phyloP scores from a whole-genome alignment of 2,329 filamentous ascomycete species.

The Diaporthe australafricana region DNA sequence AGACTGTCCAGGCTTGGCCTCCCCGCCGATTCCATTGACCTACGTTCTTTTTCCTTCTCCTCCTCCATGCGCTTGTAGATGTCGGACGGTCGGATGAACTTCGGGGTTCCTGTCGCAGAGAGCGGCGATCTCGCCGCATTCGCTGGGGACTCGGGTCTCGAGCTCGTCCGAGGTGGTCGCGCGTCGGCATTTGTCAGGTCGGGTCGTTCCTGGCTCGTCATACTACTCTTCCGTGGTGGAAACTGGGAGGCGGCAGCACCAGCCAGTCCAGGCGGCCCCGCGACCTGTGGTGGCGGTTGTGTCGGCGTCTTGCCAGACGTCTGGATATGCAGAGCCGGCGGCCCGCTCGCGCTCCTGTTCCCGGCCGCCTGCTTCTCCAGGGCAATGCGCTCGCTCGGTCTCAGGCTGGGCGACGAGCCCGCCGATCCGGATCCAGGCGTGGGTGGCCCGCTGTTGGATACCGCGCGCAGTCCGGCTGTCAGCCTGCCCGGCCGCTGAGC shows the following conservation, averaged over 20 bases:
- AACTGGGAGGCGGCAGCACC: slow-evolving; percentile 54
- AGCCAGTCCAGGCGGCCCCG: slow-evolving; percentile 18
- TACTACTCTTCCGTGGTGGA: slow-evolving; percentile 72
- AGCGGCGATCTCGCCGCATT: slow-evolving; percentile 47
- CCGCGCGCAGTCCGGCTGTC: slow-evolving; percentile 33
- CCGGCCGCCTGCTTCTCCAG: slow-evolving; percentile 35
- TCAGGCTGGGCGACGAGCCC: slow-evolving; percentile 31
- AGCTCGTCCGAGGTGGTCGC: slow-evolving; percentile 40
- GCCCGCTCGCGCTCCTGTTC: slow-evolving; percentile 40
- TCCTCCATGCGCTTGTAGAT: slow-evolving; percentile 80
- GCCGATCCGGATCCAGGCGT: slow-evolving; percentile 32
- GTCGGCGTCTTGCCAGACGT: slow-evolving; percentile 33
- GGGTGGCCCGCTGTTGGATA: slow-evolving; percentile 29
- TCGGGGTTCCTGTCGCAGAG: slow-evolving; percentile 61
- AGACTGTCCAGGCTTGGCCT: slow-evolving; percentile 67
- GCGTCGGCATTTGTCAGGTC: slow-evolving; percentile 38
- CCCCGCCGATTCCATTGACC: slow-evolving; percentile 65
- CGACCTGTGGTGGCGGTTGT: slow-evolving; percentile 22
- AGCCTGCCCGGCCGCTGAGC: slow-evolving; percentile 33
- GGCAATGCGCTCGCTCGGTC: slow-evolving; percentile 36
- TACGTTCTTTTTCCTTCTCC: slow-evolving; percentile 68
- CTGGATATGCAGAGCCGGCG: slow-evolving; percentile 41
- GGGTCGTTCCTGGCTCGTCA: slow-evolving; percentile 58
- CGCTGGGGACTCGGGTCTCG: slow-evolving; percentile 54
- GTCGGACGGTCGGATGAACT: slow-evolving; percentile 80